Base-by-base conservation (phyloP, 345 rosid species). In the Psidium friedrichsthalianum region DNA sequence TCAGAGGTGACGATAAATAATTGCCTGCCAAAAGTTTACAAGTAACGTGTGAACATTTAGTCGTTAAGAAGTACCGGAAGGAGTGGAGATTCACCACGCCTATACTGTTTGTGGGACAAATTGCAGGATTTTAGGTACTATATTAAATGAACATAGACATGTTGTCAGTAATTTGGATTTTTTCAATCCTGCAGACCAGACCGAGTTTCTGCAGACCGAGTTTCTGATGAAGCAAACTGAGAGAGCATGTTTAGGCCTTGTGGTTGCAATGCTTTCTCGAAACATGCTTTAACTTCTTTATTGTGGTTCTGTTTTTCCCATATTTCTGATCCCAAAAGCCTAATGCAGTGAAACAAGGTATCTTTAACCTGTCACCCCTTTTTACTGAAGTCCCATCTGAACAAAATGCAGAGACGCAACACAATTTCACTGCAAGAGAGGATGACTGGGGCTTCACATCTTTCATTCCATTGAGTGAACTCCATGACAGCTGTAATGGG, bases 361-460 rank as follows among this genome's bases (percentile, higher is more conserved):
- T 20, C 47, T 36, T 36, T 69, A 36, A 69, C 25, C 80, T 42
- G 13, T 20, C 18, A 69, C 80, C 42, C 47, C 80, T 36, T 44
- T 44, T 44, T 69, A 64, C 78, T 69, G 47, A 69, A 69, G 47
- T 69, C 78, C 78, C 3, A 2, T 69, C 12, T 32, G 24, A 69
- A 69, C 80, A 69, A 44, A 69, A 64, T 76, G 51, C 87, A 86
- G 87, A 82, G 36, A 36, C 85, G 6, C 49, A 64, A 36, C 78
- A 86, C n/a, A 51, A 10, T 47, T 86, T 59, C 85, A 69, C 20
- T 32, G 51, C 69, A 24, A 44, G 85, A 54, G 82, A 64, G 32
- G 18, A 51, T 29, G 82, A 83, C 64, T 86, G 87, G 84, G 87
- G 87, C 56, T 86, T 82, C 78, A 25, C 82, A 36, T 82, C 80